Evolutionary conservation across 2,329 filamentous ascomycete species (phyloP), one percentile per base, ranked within the genome.

Genomic region (Cladosporium sp.): DNA sequence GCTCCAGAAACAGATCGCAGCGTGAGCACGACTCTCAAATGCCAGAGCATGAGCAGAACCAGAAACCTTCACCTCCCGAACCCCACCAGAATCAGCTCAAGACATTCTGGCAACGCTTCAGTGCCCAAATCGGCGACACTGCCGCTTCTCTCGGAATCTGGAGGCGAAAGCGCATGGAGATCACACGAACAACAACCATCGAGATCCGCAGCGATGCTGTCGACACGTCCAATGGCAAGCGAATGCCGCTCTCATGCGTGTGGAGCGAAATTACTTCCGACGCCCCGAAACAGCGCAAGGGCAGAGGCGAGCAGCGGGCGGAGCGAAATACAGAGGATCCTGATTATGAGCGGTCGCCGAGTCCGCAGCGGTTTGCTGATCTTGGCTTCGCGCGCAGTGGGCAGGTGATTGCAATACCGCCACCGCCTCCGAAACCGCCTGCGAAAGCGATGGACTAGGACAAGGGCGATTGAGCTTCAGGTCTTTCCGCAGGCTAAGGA

Each of bases 101-200:
- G 3, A 12, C 41, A 47, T 47, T 47, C 41, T 47, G 41, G 41
- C 21, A 47, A 47, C 41, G n/a, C 41, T 47, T 21, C 41, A 11
- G 7, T 12, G n/a, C 10, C 41, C 41, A 47, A 7, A 24, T 47
- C n/a, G 3, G 41, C 41, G 41, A 21, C 41, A 5, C 41, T 7
- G 41, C 41, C 41, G n/a, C 41, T 10, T 47, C 3, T 4, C 41
- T 47, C 41, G 41, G 41, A 3, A 11, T 47, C 2, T 47, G 41
- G 41, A 21, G 41, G 41, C 41, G 41, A 3, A 47, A 47, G 41
- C 41, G 41, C 41, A 47, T 47, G 41, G 41, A 32, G 7, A 55
- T 55, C 15, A 7, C 47, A 12, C 51, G 26, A 21, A 64, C 61
- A 8, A 64, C 32, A 4, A 64, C 51, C 5, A 57, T 64, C 51